Base-by-base conservation (phyloP, 2,329 filamentous ascomycete species). In the Ophiosphaerella narmari region DNA sequence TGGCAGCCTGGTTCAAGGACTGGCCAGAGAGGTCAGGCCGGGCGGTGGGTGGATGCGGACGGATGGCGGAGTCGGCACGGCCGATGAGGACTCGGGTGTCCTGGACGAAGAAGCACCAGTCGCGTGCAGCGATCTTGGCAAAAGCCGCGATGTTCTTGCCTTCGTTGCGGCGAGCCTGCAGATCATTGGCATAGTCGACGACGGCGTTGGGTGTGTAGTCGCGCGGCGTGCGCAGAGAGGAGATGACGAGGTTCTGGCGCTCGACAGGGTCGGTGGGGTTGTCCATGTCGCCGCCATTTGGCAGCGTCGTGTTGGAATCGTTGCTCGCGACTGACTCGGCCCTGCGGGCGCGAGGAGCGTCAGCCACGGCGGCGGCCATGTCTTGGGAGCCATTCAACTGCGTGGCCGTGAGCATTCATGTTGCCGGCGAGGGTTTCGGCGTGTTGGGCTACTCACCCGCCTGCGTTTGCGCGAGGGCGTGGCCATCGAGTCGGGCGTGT, bases 61-160 rank as follows among this genome's bases (percentile, higher is more conserved):
- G 69, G 39, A 57, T 50, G 4, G 54, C 54, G 7, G 67, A 63
- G 52, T 74, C 72, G 52, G 67, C 68, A 55, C 90, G 85, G 37
- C 90, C 90, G 57, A 94, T 91, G 59, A 88, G 86, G 66, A 91
- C 83, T 45, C 81, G 80, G n/a, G 90, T 80, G 55, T 86, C 86
- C 54, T 87, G 88, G 52, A 93, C 85, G 68, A 91, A 93, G 73
- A 88, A 94, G 8, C 89, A 91, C 90, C 90, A 94, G 68, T 90
- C 87, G 58, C 86, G 84, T 13, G 88, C 90, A 16, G 89, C 86
- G 53, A 94, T 87, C 76, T 93, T 93, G 48, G 89, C 90, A 71
- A 90, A 94, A 32, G 90, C 90, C 6, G 77, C 74, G 29, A 78
- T 75, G 60, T 72, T 76, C 54, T 66, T 68, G 62, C 70, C 77